Base-by-base conservation (phyloP, 164 flowering plant genomes). In the Nelumbo lutea region DNA sequence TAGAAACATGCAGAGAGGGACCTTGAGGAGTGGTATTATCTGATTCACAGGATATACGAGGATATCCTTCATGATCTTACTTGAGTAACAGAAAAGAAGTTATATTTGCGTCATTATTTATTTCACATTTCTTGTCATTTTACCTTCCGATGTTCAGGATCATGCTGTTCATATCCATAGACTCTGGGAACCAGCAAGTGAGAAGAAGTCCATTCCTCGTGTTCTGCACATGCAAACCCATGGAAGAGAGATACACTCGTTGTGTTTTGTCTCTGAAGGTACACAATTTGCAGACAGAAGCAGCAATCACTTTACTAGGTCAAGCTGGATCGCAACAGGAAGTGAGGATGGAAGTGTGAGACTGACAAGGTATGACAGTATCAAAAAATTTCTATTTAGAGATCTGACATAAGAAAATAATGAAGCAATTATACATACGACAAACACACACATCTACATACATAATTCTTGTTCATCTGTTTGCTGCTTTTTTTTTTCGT, bases 331-430 rank as follows among this genome's bases (percentile, higher is more conserved):
- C 78, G 96, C 91, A 50, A 93, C 99, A 53, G 99, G 99, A 7
- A 87, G 95, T 84, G 99, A 96, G 83, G 98, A 93, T 86, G 98
- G 99, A 75, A 86, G 96, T 70, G 95, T 96, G 62, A 81, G 98
- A 78, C 79, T 96, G 84, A 90, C 95, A 27, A 85, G 97, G 99
- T 93, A 84, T 68, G 68, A 0, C 10, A 9, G 15, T 72, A 57
- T 42, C n/a, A 47, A n/a, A 56, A 47, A n/a, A 56, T 59, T 65
- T 55, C 48, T 6, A 59, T 0, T 9, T 40, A 9, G 4, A 68
- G 14, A 53, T 27, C 8, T 44, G 60, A 65, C 13, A 43, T 14
- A 6, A 8, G 41, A 53, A 8, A 15, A 41, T 15, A n/a, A 11
- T 52, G 41, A n/a, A 11, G 68, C 51, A 5, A 55, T 9, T 51